These are phyloP conservation scores for Besnoitia besnoiti DNA, from an alignment of 169 alveolate genomes.

Conservation along the genomic window DNA sequence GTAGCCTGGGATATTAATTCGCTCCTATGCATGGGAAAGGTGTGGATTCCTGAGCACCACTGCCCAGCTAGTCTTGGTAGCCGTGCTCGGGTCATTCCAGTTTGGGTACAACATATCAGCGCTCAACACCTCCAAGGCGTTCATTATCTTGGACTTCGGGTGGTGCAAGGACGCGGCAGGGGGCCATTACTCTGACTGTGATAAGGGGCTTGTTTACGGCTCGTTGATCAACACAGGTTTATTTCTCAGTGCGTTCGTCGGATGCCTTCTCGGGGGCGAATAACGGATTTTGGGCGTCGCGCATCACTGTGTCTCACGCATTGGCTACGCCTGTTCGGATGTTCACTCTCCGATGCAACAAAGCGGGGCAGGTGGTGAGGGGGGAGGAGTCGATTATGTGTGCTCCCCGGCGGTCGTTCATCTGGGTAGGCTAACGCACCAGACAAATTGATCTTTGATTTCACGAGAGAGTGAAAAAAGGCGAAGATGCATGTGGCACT, in stretches of 20 bases:
- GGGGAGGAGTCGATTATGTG: no score
- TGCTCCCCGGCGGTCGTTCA: no score
- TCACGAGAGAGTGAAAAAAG: no score
- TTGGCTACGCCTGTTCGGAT: conserved; percentile 45
- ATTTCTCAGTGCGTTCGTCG: conserved; percentile 61
- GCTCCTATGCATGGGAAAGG: conserved; percentile 6
- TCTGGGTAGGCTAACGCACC: no score
- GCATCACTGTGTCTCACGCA: conserved; percentile 52
- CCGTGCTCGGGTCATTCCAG: conserved; percentile 66
- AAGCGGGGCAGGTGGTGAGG: no score
- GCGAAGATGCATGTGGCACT: no score
- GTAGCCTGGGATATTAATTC: conserved; percentile 66
- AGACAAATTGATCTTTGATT: no score
- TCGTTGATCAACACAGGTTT: conserved; percentile 60
- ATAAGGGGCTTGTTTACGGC: conserved; percentile 56
- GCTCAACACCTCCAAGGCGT: conserved; percentile 66
- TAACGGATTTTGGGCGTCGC: conserved; percentile 67
- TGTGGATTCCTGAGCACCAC: conserved; percentile 44
- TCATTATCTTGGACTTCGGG: conserved; percentile 63
- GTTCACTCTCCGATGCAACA: conserved; percentile 59
- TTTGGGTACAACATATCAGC: conserved; percentile 69
- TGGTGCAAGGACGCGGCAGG: conserved; percentile 65
- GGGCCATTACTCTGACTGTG: conserved; percentile 49
- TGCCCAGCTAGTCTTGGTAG: conserved; percentile 65
- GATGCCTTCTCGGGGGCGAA: conserved; percentile 66